Conservation (phyloP, 2,329 filamentous ascomycete genomes). For the Colletotrichum sojae region DNA sequence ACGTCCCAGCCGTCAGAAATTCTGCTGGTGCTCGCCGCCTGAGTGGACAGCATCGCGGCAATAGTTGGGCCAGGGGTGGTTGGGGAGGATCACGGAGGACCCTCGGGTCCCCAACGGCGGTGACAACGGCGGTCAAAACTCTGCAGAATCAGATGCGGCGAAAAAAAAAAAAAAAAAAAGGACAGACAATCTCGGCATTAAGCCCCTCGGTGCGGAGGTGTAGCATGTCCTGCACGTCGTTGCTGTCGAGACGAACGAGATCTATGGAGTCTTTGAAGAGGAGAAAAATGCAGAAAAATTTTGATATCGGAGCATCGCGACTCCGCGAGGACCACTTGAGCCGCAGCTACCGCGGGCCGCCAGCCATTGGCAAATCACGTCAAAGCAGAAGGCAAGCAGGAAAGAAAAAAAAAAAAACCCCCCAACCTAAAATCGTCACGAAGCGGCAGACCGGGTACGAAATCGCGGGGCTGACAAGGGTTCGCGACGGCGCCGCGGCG, state of each 20-base stretch:
- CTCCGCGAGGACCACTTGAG: conserved; percentile 22
- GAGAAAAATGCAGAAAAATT: conserved; percentile 24
- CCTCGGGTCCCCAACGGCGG: conserved; percentile 17
- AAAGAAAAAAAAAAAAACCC: neutral
- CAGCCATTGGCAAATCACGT: conserved; percentile 37
- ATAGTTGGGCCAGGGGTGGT: conserved; percentile 29
- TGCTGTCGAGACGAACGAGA: conserved; percentile 33
- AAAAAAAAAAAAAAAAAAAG: neutral
- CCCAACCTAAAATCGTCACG: conserved; percentile 30
- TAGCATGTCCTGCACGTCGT: conserved; percentile 20
- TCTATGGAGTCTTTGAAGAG: conserved; percentile 16
- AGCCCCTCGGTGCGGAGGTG: conserved; percentile 11
- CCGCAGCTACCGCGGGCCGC: conserved; percentile 36
- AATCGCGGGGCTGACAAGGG: conserved; percentile 39
- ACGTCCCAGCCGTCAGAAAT: conserved; percentile 7
- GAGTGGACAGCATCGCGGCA: conserved; percentile 28
- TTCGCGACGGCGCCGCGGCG: conserved; percentile 23
- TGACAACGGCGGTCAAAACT: conserved; percentile 41
- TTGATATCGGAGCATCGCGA: conserved; percentile 29
- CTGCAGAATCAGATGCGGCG: conserved; percentile 17
- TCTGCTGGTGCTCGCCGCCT: conserved; percentile 18
- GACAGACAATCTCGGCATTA: conserved; percentile 3
- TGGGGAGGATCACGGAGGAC: conserved; percentile 28
- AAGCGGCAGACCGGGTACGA: conserved; percentile 30
- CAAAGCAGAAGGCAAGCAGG: conserved; percentile 28